Evolutionary conservation across 768 basidiomycete species (phyloP).

Genomic region (Suillus weaverae): DNA sequence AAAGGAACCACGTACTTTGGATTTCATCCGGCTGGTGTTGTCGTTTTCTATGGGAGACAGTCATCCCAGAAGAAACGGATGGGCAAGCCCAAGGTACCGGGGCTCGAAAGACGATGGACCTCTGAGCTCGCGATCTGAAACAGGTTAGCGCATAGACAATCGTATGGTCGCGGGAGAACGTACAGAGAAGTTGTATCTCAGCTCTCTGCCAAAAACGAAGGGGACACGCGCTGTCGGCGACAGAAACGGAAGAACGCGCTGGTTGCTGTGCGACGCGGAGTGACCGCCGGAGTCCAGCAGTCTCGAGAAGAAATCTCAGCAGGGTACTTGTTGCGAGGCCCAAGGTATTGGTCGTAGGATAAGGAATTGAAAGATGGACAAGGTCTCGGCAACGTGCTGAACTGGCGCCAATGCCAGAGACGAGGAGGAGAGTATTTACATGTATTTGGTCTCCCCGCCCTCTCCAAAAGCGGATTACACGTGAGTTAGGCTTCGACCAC

Average conservation of each 20-base stretch:
- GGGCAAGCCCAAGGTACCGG: neutral
- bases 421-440: constrained; percentile 7
- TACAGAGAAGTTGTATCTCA: neutral
- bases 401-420: constrained; percentile 3
- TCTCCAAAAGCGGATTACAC: neutral
- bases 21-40: constrained; percentile 66
- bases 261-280: neutral
- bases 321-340: neutral
- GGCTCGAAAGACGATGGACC: neutral
- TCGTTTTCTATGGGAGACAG: constrained; percentile 66
- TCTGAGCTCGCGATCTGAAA: neutral
- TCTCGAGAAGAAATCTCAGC: neutral
- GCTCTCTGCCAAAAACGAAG: neutral
- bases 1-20: constrained; percentile 46
- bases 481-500: neutral
- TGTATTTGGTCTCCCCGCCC: neutral
- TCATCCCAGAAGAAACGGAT: constrained; percentile 40
- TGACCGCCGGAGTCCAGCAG: neutral
- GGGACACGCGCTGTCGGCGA: neutral
- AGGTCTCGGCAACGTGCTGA: neutral
- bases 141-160: neutral
- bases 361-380: neutral
- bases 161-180: neutral
- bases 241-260: neutral
- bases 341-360: neutral